Base-by-base conservation (phyloP, 257 asterid species). In the Leonotis leonurus region DNA sequence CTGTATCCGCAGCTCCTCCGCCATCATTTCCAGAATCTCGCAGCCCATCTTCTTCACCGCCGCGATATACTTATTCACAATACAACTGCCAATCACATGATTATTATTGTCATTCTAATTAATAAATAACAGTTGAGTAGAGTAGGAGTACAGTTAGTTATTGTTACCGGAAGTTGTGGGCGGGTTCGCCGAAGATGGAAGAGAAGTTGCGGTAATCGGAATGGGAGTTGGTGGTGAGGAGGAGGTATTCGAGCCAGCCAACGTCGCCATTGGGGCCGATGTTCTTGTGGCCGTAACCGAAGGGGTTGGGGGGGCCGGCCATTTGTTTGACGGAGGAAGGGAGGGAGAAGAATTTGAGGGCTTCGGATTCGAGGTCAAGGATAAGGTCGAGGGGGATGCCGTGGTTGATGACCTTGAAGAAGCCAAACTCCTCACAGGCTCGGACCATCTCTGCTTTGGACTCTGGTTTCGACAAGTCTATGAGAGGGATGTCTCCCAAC, bases 361-460 rank as follows among this genome's bases (percentile, higher is more conserved):
- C 95, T 66, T 84, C 80, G 0, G 83, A 64, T 75, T 90, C 92
- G 17, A 90, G 73, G 24, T 68, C 64, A 3, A 68, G 12, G 33
- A 90, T 83, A 72, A 80, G 60, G 11, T 87, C 80, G 17, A 50
- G 32, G 1, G 95, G 92, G 49, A 87, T 71, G 12, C 92, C 80
- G 39, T 90, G 96, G 46, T 81, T 87, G 69, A 83, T 44, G 35
- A 90, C 80, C 51, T 90, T 87, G 60, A 87, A 90, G 88, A 90
- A 90, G 0, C 97, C 97, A 49, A 81, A 85, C 26, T 90, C 96
- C 59, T 83, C 78, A 53, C 96, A 85, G 68, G 97, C 97, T 13
- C 65, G 79, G 6, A 90, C 95, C 10, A 90, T 81, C 22, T 67
- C 92, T 35, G 83, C 40, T 27, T 78, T 73, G 4, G 83, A 54